phyloP scores from a whole-genome alignment of 1,284 basidiomycete species.

The Malassezia pachydermatis region DNA sequence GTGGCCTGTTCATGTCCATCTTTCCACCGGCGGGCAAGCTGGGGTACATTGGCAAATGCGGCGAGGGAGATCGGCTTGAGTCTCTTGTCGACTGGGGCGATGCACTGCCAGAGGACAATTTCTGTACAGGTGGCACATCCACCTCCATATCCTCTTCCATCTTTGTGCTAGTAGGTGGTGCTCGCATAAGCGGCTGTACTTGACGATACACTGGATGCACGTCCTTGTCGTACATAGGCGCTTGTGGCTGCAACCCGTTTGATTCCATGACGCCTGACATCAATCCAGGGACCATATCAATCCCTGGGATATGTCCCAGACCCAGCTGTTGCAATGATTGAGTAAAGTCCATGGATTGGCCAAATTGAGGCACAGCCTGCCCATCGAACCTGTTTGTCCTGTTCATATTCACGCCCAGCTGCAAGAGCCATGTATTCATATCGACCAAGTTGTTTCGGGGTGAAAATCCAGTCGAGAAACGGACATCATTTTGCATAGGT shows the following conservation, averaged over 20 bases:
- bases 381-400: neutral
- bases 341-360: slow-evolving; percentile 18
- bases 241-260: neutral
- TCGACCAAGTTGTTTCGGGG: slow-evolving; percentile 26
- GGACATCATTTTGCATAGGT: neutral
- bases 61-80: neutral
- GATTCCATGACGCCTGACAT: neutral
- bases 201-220: slow-evolving; percentile 29
- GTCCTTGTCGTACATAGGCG: slow-evolving; percentile 19
- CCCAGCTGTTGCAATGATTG: slow-evolving; percentile 28
- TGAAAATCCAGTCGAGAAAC: neutral
- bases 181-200: slow-evolving; percentile 40
- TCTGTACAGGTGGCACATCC: neutral
- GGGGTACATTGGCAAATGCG: neutral
- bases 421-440: slow-evolving; percentile 44
- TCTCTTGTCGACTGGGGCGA: neutral
- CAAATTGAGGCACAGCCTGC: neutral
- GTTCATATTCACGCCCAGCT: slow-evolving; percentile 41
- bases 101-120: no score
- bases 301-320: slow-evolving; percentile 36
- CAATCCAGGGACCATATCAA: slow-evolving; percentile 26
- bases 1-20: no score
- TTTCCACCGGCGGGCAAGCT: no score
- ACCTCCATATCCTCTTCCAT: neutral
- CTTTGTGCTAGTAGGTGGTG: slow-evolving; percentile 18